These are phyloP conservation scores for Bondarzewia mesenterica DNA, from an alignment of 1,284 basidiomycete species.

Conservation along the genomic window DNA sequence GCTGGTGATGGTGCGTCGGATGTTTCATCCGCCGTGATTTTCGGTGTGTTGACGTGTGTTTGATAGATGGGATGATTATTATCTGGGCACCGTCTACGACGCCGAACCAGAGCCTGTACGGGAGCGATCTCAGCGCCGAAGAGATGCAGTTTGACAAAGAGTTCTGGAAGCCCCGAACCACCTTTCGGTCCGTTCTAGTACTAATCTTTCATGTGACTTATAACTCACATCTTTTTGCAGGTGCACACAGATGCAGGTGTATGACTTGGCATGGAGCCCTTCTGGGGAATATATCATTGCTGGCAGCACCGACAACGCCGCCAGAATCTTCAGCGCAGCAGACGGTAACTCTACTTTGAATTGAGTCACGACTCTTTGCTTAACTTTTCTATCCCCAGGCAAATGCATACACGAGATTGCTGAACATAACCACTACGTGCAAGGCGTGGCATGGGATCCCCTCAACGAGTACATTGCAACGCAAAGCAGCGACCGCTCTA, in stretches of 20 bases:
- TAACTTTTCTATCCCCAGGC: slow-evolving; percentile 32
- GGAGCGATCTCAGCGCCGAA: slow-evolving; percentile 65
- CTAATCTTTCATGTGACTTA: background rate
- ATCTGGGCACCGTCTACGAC: slow-evolving; percentile 85
- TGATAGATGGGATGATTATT: slow-evolving; percentile 89
- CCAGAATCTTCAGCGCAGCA: slow-evolving; percentile 71
- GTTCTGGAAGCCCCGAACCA: slow-evolving; percentile 88
- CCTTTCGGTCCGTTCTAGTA: slow-evolving; percentile 57
- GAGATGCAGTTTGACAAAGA: slow-evolving; percentile 90
- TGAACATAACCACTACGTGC: slow-evolving; percentile 91
- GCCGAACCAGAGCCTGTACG: slow-evolving; percentile 66
- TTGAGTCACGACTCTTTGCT: slow-evolving; percentile 7
- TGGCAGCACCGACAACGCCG: slow-evolving; percentile 95
- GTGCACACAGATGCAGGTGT: slow-evolving; percentile 89
- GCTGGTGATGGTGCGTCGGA: slow-evolving; percentile 81
- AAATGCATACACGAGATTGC: slow-evolving; percentile 79
- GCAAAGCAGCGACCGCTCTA: slow-evolving; percentile 86
- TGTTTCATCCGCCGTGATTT: slow-evolving; percentile 7
- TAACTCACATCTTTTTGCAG: slow-evolving; percentile 25
- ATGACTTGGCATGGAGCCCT: slow-evolving; percentile 97
- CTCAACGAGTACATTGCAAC: slow-evolving; percentile 93
- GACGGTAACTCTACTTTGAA: slow-evolving; percentile 47
- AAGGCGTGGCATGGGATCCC: slow-evolving; percentile 96
- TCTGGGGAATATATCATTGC: slow-evolving; percentile 90
- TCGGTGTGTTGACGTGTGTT: slow-evolving; percentile 9